Evolutionary conservation across 2,329 filamentous ascomycete species (phyloP).

Genomic region (Aciculosporium take): DNA sequence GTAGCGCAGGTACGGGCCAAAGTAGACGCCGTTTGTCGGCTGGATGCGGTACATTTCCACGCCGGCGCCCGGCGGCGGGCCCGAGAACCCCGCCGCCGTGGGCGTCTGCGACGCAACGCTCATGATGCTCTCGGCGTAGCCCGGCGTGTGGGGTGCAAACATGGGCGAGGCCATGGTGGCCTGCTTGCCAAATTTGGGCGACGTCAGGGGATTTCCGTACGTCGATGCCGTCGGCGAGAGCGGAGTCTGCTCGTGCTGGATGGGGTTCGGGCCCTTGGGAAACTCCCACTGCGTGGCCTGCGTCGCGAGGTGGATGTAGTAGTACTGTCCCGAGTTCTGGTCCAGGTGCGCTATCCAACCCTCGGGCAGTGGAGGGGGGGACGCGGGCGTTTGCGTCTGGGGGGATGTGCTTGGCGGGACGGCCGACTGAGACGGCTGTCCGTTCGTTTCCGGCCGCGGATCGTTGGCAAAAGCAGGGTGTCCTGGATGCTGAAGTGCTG

Average conservation of each 20-base stretch:
- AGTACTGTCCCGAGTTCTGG: conserved; percentile 91
- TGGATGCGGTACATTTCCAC: conserved; percentile 89
- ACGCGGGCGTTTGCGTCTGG: conserved; percentile 48
- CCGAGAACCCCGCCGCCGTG: conserved; percentile 68
- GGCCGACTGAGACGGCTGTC: conserved; percentile 29
- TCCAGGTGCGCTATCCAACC: conserved; percentile 97
- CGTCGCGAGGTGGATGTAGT: conserved; percentile 91
- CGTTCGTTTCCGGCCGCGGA: conserved; percentile 39
- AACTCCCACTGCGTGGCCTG: conserved; percentile 99
- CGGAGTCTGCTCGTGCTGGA: conserved; percentile 69
- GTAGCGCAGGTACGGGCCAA: conserved; percentile 89
- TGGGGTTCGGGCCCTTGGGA: conserved; percentile 82
- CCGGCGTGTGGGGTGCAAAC: conserved; percentile 68
- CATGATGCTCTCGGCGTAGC: conserved; percentile 75
- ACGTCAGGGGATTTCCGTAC: conserved; percentile 59
- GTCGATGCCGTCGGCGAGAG: conserved; percentile 69
- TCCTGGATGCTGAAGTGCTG: conserved; percentile 42
- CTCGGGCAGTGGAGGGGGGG: conserved; percentile 85
- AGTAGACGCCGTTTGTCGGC: conserved; percentile 94
- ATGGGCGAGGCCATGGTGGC: conserved; percentile 57
- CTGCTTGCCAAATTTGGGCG: conserved; percentile 47
- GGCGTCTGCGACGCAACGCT: conserved; percentile 64
- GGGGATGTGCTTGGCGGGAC: conserved; percentile 26
- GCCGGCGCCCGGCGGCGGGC: conserved; percentile 75
- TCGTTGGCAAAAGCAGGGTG: conserved; percentile 92